phyloP scores from a whole-genome alignment of 495 filamentous ascomycete genomes.

The Corynascus novoguineensis region DNA sequence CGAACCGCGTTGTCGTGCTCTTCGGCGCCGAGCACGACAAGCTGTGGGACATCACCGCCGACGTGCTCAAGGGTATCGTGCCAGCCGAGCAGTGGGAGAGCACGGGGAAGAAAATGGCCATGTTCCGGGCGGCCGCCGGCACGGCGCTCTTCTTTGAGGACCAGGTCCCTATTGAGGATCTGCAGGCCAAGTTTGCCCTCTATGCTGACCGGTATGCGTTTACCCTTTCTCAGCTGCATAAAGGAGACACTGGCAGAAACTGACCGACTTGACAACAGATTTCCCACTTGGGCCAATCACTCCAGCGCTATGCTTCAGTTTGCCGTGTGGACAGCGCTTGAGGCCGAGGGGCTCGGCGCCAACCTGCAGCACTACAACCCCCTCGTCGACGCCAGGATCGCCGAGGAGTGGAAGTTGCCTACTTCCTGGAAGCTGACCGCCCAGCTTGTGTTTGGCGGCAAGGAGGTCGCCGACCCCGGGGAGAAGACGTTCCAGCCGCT shows the following conservation, averaged over 20 bases:
- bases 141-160: conserved; percentile 65
- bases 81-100: conserved; percentile 47
- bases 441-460: conserved; percentile 59
- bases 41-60: conserved; percentile 55
- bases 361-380: conserved; percentile 76
- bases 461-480: conserved; percentile 36
- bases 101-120: conserved; percentile 44
- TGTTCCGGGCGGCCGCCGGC: conserved; percentile 54
- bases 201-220: conserved; percentile 46
- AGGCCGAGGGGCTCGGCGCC: conserved; percentile 63
- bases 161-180: conserved; percentile 40
- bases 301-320: conserved; percentile 63
- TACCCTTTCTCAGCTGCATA: background rate
- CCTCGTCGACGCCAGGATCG: conserved; percentile 54
- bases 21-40: conserved; percentile 59
- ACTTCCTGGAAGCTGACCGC: conserved; percentile 55
- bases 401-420: conserved; percentile 53
- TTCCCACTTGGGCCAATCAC: conserved; percentile 58
- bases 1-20: conserved; percentile 55
- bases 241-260: background rate
- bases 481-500: conserved; percentile 52
- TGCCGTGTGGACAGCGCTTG: conserved; percentile 59
- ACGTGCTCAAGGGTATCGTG: conserved; percentile 52
- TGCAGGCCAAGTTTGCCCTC: conserved; percentile 49
- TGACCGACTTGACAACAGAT: conserved; percentile 28